These are phyloP conservation scores for Lentinula detonsa DNA, from an alignment of 768 basidiomycete genomes.

Conservation along the genomic window DNA sequence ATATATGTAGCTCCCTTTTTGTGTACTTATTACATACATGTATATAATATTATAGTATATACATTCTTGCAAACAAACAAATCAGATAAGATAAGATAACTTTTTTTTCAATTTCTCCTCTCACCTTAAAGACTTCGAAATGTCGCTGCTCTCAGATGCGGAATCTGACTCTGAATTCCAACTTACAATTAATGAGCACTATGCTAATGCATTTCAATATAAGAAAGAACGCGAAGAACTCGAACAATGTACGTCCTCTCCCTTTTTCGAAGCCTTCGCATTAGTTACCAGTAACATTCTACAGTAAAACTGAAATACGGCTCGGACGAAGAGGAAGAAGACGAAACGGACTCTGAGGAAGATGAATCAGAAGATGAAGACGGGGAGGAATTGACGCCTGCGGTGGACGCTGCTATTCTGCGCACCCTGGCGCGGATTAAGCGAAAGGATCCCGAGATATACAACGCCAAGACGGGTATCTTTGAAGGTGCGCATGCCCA, in stretches of 20 bases:
- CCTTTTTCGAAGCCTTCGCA: background rate
- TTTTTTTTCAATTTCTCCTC: background rate
- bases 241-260: constrained; percentile 50
- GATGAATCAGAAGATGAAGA: constrained; percentile 90
- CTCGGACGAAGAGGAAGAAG: constrained; percentile 57
- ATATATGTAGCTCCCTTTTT: background rate
- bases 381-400: constrained; percentile 90
- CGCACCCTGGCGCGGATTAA: constrained; percentile 83
- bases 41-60: no score
- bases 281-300: constrained; percentile 3
- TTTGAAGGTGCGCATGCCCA: constrained; percentile 60
- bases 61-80: no score
- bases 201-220: constrained; percentile 77
- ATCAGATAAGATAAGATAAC: background rate
- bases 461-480: constrained; percentile 61
- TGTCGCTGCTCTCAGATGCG: constrained; percentile 36
- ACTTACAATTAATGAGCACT: constrained; percentile 69
- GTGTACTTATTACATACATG: no score
- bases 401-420: constrained; percentile 90
- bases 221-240: constrained; percentile 86
- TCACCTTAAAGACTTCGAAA: background rate
- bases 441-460: constrained; percentile 79
- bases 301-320: constrained; percentile 89
- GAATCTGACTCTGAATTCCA: constrained; percentile 30
- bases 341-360: constrained; percentile 62